A percentile compares a stretch with the other conserved stretches of the same genome.
phyloP scores from a whole-genome alignment of 768 basidiomycete genomes.

The Artomyces pyxidatus region DNA sequence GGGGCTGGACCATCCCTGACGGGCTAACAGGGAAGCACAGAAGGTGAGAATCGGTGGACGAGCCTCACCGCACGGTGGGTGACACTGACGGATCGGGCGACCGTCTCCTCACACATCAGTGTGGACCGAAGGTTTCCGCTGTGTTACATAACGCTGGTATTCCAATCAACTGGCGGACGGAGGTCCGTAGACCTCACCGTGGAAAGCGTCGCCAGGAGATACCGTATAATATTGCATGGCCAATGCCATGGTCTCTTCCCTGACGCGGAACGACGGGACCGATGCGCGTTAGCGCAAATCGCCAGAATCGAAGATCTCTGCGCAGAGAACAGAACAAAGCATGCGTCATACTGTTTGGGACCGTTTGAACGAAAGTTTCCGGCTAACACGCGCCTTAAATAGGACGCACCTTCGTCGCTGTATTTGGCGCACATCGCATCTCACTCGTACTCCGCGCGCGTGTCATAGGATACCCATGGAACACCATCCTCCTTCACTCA shows the following conservation, averaged over 20 bases:
- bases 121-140: neutral
- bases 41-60: no score
- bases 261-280: neutral
- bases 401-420: conserved; percentile 7
- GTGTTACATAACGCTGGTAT: neutral
- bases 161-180: neutral
- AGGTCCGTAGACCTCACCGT: neutral
- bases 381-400: conserved; percentile 14
- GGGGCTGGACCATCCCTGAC: neutral
- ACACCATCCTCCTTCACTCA: conserved; percentile 8
- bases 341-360: conserved; percentile 2
- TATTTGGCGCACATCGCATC: conserved; percentile 8
- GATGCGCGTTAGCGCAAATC: neutral
- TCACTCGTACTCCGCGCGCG: conserved; percentile 5
- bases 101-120: neutral
- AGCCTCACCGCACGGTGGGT: no score
- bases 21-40: neutral
- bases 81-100: no score
- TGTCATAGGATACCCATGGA: neutral
- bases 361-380: conserved; percentile 8
- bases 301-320: neutral
- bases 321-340: neutral
- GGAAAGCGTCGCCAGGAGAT: no score
- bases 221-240: neutral
- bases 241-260: neutral